Evolutionary conservation across 768 basidiomycete species (phyloP).

Genomic region (Auriscalpium orientale): DNA sequence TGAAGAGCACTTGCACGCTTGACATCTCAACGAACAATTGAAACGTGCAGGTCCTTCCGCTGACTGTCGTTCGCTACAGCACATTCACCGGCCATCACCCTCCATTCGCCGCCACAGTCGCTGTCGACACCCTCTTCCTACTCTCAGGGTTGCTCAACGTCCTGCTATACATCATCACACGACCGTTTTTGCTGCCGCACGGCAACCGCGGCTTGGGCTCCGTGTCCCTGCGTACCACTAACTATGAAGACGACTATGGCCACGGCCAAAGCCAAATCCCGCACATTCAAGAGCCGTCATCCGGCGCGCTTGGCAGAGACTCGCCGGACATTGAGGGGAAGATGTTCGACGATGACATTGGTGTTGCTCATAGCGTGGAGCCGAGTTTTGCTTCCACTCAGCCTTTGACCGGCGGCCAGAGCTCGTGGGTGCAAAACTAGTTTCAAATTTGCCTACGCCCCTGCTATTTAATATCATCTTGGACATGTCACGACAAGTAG

Average conservation of each 20-base stretch:
- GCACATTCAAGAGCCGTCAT: not conserved
- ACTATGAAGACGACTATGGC: not conserved
- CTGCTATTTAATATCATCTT: no score
- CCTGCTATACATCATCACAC: constrained; percentile 29
- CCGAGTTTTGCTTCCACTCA: not conserved
- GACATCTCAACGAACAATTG: not conserved
- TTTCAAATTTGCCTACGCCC: no score
- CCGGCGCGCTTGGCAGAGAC: not conserved
- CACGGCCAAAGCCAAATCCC: not conserved
- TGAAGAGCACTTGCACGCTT: not conserved
- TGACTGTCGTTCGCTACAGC: constrained; percentile 33
- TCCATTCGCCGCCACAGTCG: constrained; percentile 30
- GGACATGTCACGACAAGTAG: no score
- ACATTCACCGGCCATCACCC: constrained; percentile 23
- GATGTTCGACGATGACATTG: not conserved
- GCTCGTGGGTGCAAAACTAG: not conserved
- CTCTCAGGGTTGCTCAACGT: constrained; percentile 41
- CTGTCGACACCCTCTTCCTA: constrained; percentile 34
- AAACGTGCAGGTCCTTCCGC: constrained; percentile 28
- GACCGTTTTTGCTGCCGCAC: constrained; percentile 32
- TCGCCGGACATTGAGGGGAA: not conserved
- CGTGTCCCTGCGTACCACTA: not conserved
- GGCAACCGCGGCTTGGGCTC: not conserved
- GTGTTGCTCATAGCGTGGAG: not conserved
- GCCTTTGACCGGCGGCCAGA: not conserved